Conservation (phyloP, 495 filamentous ascomycete species). For the Aspergillus incahuasiensis region DNA sequence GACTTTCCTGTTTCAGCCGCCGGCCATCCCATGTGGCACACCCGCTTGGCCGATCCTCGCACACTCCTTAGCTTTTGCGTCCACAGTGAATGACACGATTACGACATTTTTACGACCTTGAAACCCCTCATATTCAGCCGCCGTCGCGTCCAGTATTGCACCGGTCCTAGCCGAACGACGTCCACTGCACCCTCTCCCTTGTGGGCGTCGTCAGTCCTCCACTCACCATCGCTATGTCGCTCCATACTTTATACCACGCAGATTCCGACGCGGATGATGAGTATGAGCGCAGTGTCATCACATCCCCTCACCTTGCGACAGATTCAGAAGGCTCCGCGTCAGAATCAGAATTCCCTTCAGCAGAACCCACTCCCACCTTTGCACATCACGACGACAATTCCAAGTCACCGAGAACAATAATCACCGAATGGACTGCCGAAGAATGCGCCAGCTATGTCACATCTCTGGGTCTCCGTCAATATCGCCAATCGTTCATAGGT, state of each 20-base stretch:
- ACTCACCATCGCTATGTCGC: conserved; percentile 35
- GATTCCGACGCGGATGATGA: conserved; percentile 94
- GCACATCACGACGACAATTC: conserved; percentile 63
- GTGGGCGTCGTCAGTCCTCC: conserved; percentile 12
- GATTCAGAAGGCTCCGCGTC: conserved; percentile 78
- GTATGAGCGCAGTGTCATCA: conserved; percentile 78
- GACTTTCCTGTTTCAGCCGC: conserved; percentile 10
- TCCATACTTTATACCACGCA: conserved; percentile 59
- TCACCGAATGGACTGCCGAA: conserved; percentile 83
- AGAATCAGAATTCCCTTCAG: conserved; percentile 73
- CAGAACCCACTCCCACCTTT: conserved; percentile 84
- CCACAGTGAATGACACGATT: conserved; percentile 4
- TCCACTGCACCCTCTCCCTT: conserved; percentile 10
- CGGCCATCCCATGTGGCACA: conserved; percentile 19
- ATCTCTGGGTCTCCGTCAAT: conserved; percentile 75
- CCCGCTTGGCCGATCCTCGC: conserved; percentile 9
- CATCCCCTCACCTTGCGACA: conserved; percentile 64
- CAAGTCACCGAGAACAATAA: conserved; percentile 69
- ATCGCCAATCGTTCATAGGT: conserved; percentile 78
- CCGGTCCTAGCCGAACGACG: conserved; percentile 15
- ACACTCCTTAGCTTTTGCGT: neutral
- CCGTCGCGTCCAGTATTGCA: neutral
- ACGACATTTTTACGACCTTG: neutral
- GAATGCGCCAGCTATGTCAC: conserved; percentile 84
- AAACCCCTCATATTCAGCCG: neutral